Percentiles rank a stretch among this genome's conserved stretches.
Evolutionary conservation across 169 alveolate species (phyloP).

Genomic region (Plasmodium yoelii): DNA sequence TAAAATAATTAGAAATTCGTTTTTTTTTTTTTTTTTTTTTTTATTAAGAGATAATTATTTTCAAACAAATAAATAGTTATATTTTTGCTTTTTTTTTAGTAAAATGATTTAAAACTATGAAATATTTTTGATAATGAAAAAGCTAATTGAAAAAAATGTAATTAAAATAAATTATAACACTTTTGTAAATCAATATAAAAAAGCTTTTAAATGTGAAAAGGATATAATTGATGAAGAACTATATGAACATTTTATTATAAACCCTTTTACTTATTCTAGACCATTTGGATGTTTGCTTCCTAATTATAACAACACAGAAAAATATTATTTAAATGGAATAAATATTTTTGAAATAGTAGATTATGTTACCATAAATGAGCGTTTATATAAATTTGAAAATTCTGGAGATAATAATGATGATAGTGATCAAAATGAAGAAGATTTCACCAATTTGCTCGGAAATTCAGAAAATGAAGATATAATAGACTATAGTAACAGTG

Average conservation of each 20-base stretch:
- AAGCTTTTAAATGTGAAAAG: slow-evolving; percentile 10
- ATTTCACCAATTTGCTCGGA: background rate
- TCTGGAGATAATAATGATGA: slow-evolving; percentile 23
- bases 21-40: background rate
- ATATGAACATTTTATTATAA: slow-evolving; percentile 71
- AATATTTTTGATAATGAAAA: slow-evolving; percentile 52
- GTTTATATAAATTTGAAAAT: slow-evolving; percentile 36
- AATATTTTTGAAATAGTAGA: slow-evolving; percentile 65
- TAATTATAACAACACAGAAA: slow-evolving; percentile 14
- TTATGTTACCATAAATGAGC: slow-evolving; percentile 72
- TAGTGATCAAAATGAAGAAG: slow-evolving; percentile 20
- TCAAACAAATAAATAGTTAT: background rate
- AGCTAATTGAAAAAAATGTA: slow-evolving; percentile 65
- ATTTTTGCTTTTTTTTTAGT: background rate
- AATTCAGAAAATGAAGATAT: slow-evolving; percentile 1
- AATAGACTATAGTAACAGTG: background rate
- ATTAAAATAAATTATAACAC: slow-evolving; percentile 62
- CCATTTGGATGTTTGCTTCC: slow-evolving; percentile 66
- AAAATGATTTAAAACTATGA: slow-evolving; percentile 33
- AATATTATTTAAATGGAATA: slow-evolving; percentile 44
- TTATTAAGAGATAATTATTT: background rate
- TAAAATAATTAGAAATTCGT: background rate
- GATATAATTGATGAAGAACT: slow-evolving; percentile 51
- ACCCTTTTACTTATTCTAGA: slow-evolving; percentile 51
- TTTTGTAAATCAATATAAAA: slow-evolving; percentile 65